Evolutionary conservation across 441 rosid species (phyloP).

Genomic region (Populus hybrid): DNA sequence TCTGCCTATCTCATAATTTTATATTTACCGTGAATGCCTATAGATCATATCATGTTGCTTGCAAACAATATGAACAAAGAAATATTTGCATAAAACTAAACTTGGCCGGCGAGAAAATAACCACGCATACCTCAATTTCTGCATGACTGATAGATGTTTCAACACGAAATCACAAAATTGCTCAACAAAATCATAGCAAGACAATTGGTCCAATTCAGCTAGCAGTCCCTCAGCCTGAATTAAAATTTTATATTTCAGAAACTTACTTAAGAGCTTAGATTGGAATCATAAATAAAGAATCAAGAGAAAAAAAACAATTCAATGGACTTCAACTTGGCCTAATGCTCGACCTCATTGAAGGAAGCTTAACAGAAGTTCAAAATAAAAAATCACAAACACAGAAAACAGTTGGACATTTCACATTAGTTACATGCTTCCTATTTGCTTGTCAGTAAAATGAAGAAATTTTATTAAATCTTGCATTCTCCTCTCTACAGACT

Average conservation of each 20-base stretch:
- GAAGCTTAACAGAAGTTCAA: not conserved
- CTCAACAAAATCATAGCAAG: conserved; percentile 77
- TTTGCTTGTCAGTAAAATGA: not conserved
- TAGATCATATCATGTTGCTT: not conserved
- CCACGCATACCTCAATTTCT: conserved; percentile 52
- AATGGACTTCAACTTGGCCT: not conserved
- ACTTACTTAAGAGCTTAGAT: conserved; percentile 7
- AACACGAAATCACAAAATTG: conserved; percentile 52
- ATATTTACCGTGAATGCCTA: not conserved
- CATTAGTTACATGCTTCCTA: not conserved
- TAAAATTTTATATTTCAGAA: conserved; percentile 10
- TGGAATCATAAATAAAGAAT: not conserved
- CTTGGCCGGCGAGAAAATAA: not conserved
- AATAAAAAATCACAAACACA: not conserved
- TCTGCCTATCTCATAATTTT: not conserved
- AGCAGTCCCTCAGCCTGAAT: conserved; percentile 80
- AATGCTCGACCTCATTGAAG: not conserved
- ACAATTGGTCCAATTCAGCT: conserved; percentile 56
- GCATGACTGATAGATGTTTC: conserved; percentile 68
- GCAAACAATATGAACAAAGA: not conserved
- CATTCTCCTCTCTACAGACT: not conserved
- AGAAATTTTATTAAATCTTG: not conserved
- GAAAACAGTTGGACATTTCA: not conserved
- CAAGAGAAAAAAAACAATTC: not conserved
- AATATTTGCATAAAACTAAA: not conserved